Percentiles rank a stretch among this genome's conserved stretches.
Conservation (phyloP, 2,329 filamentous ascomycete species). For the Sporothrix brasiliensis region DNA sequence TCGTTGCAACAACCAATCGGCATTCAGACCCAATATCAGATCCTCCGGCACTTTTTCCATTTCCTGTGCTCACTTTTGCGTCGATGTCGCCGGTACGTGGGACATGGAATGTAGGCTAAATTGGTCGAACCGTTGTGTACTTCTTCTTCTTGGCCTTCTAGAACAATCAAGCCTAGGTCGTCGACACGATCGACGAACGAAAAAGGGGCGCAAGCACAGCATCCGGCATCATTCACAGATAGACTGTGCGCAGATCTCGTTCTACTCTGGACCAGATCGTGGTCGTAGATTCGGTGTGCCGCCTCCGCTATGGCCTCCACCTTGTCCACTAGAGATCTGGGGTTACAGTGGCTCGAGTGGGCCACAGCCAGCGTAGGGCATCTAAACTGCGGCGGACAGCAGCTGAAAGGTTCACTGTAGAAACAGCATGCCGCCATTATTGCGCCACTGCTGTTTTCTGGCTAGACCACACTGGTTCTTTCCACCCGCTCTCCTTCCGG, state of each 20-base stretch:
- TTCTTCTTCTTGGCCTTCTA: neutral
- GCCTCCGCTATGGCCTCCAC: conserved; percentile 2
- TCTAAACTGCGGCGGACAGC: neutral
- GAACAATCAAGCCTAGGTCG: neutral
- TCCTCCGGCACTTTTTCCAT: neutral
- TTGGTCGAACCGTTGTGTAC: neutral
- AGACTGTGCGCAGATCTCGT: neutral
- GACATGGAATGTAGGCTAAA: conserved; percentile 22
- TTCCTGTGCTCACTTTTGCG: neutral
- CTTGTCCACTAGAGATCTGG: neutral
- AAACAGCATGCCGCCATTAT: no score
- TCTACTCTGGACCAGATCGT: neutral
- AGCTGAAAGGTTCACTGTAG: no score
- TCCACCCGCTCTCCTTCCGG: no score
- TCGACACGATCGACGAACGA: neutral
- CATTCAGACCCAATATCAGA: neutral
- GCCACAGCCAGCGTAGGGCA: no score
- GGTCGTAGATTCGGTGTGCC: neutral
- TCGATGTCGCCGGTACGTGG: neutral
- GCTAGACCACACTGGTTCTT: no score
- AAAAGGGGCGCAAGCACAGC: neutral
- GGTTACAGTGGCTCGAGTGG: conserved; percentile 4
- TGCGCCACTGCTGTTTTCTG: no score
- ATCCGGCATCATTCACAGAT: neutral
- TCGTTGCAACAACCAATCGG: conserved; percentile 9